Percentiles rank a stretch among this genome's conserved stretches.
Evolutionary conservation across 345 rosid genomes (phyloP).

Genomic region (Passiflora organensis): DNA sequence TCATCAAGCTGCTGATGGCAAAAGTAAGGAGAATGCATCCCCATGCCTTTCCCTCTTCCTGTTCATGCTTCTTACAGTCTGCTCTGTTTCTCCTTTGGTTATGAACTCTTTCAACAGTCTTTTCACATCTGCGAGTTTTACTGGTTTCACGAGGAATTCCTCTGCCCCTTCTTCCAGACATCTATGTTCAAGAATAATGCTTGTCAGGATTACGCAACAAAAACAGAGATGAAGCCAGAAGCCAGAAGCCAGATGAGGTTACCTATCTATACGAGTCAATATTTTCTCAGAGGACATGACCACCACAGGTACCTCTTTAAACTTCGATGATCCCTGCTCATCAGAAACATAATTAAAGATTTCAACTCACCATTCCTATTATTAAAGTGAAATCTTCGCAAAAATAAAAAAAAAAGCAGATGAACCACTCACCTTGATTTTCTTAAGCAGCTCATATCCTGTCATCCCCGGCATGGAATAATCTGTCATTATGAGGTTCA

Average conservation of each 20-base stretch:
- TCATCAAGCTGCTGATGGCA: not conserved
- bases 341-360: not conserved
- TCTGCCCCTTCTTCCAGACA: slow-evolving; percentile 96
- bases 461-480: slow-evolving; percentile 93
- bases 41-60: slow-evolving; percentile 37
- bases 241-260: no score
- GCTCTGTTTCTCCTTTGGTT: slow-evolving; percentile 39
- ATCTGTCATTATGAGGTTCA: slow-evolving; percentile 74
- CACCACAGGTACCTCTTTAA: slow-evolving; percentile 75
- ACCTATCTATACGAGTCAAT: slow-evolving; percentile 72
- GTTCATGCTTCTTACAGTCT: slow-evolving; percentile 16
- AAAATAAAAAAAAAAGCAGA: not conserved
- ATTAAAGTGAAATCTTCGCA: not conserved
- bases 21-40: not conserved
- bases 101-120: slow-evolving; percentile 56
- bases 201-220: not conserved
- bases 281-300: slow-evolving; percentile 89
- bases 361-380: not conserved
- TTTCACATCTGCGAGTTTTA: slow-evolving; percentile 66
- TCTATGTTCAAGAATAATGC: slow-evolving; percentile 23
- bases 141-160: slow-evolving; percentile 77
- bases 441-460: slow-evolving; percentile 73
- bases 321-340: slow-evolving; percentile 60
- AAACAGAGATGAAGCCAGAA: not conserved
- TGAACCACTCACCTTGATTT: slow-evolving; percentile 48